These are phyloP conservation scores for Huntiella moniliformis DNA, from an alignment of 2,329 filamentous ascomycete genomes.

Conservation along the genomic window DNA sequence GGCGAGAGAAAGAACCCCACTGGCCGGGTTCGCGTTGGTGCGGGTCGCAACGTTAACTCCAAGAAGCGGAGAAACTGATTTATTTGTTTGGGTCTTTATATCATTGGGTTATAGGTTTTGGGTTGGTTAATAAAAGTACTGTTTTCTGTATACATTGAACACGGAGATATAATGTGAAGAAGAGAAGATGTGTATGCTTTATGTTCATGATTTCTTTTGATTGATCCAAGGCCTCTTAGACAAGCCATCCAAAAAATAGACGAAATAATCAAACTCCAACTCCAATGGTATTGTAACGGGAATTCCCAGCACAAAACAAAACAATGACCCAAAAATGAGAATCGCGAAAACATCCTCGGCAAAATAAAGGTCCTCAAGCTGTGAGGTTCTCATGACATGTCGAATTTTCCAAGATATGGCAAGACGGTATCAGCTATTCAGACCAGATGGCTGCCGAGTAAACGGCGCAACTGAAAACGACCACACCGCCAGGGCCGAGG, in stretches of 20 bases:
- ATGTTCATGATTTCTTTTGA: slow-evolving; percentile 4
- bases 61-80: slow-evolving; percentile 10
- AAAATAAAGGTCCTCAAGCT: neutral
- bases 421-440: too few relatives aligned
- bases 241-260: slow-evolving; percentile 11
- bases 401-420: neutral
- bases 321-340: slow-evolving; percentile 3
- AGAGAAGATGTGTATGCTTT: neutral
- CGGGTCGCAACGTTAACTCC: slow-evolving; percentile 72
- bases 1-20: slow-evolving; percentile 49
- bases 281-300: slow-evolving; percentile 8
- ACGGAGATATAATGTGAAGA: neutral
- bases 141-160: neutral
- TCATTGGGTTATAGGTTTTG: neutral
- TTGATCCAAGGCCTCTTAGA: slow-evolving; percentile 9
- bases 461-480: neutral
- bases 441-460: neutral
- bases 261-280: slow-evolving; percentile 11
- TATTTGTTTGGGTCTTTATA: neutral
- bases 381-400: neutral
- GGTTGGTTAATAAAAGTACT: neutral
- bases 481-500: neutral
- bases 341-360: neutral
- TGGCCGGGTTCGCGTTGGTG: slow-evolving; percentile 61
- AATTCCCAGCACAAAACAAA: slow-evolving; percentile 4